phyloP scores from a whole-genome alignment of 1,139 yeast species.

The Lodderomyces metapsilosis region DNA sequence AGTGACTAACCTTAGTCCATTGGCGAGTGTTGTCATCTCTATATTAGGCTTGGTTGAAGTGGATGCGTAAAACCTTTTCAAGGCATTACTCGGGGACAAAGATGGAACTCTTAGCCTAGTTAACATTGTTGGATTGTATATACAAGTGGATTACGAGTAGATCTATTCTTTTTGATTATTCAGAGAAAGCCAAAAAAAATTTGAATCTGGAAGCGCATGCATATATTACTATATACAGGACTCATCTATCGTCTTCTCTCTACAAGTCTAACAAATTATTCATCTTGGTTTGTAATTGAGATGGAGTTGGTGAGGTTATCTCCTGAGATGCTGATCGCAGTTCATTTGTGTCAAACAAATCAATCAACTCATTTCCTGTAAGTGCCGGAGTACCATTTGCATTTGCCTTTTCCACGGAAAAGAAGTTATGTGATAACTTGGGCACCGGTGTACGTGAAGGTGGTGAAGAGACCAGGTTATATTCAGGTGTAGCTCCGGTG shows the following conservation, averaged over 20 bases:
- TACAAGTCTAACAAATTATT: slow-evolving; percentile 14
- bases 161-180: not conserved
- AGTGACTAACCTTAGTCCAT: slow-evolving; percentile 82
- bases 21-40: slow-evolving; percentile 55
- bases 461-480: slow-evolving; percentile 5
- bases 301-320: slow-evolving; percentile 1
- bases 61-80: slow-evolving; percentile 3
- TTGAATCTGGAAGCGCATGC: not conserved
- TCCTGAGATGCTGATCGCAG: not conserved
- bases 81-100: not conserved
- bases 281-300: slow-evolving; percentile 2
- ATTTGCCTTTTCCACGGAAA: slow-evolving; percentile 11
- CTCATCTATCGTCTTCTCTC: not conserved
- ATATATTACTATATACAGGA: not conserved
- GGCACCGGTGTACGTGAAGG: slow-evolving; percentile 4
- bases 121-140: slow-evolving; percentile 2
- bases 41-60: slow-evolving; percentile 22
- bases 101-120: not conserved
- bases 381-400: not conserved
- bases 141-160: not conserved
- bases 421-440: slow-evolving; percentile 10
- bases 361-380: slow-evolving; percentile 8
- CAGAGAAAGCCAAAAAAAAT: not conserved
- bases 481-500: slow-evolving; percentile 14
- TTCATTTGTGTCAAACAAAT: slow-evolving; percentile 4